Evolutionary conservation across 148 eudicot genomes (phyloP).

Genomic region (Persicaria tinctoria): DNA sequence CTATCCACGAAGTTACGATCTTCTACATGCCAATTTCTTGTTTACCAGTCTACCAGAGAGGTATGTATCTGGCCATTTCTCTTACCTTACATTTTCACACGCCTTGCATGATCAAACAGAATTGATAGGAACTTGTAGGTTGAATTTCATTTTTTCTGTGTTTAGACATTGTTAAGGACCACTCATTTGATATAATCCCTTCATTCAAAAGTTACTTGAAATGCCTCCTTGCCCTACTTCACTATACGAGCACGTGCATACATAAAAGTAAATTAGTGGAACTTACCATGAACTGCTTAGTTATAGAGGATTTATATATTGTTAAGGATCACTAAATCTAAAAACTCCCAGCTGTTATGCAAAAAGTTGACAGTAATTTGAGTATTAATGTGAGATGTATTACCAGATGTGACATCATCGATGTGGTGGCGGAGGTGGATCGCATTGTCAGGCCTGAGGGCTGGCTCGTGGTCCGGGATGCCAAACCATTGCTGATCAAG

Average conservation of each 20-base stretch:
- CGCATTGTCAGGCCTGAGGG: slow-evolving; percentile 80
- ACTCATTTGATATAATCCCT: no score
- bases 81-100: neutral
- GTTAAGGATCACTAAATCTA: no score
- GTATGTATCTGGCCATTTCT: slow-evolving; percentile 25
- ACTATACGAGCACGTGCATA: no score
- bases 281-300: no score
- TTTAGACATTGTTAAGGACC: no score
- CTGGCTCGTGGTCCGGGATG: slow-evolving; percentile 57
- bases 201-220: no score
- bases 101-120: neutral
- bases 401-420: slow-evolving; percentile 64
- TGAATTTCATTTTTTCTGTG: no score
- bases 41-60: slow-evolving; percentile 64
- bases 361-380: neutral
- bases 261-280: no score
- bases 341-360: no score
- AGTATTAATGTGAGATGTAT: neutral
- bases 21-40: slow-evolving; percentile 75
- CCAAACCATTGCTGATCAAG: slow-evolving; percentile 33
- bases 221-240: no score
- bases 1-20: slow-evolving; percentile 87
- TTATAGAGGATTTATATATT: no score
- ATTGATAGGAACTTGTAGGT: no score
- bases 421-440: slow-evolving; percentile 74